Percentiles rank a stretch among this genome's conserved stretches.
Evolutionary conservation across 2,329 filamentous ascomycete genomes (phyloP).

Genomic region (Septoria petroselini): DNA sequence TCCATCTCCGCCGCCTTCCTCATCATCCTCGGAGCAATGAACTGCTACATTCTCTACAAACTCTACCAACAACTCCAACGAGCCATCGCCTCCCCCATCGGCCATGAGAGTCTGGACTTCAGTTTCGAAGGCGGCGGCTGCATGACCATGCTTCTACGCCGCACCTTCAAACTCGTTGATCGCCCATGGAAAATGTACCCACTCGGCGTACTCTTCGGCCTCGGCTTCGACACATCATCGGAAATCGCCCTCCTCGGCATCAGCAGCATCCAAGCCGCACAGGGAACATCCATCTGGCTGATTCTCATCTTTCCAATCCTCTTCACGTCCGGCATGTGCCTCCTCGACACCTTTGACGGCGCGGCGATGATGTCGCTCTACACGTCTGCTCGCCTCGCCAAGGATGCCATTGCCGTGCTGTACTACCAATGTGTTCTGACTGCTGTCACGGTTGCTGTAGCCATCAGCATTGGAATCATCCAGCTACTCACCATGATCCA

Average conservation of each 20-base stretch:
- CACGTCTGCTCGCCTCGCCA: slow-evolving; percentile 71
- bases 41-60: slow-evolving; percentile 79
- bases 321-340: slow-evolving; percentile 93
- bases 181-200: slow-evolving; percentile 95
- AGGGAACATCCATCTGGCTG: slow-evolving; percentile 87
- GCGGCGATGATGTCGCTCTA: slow-evolving; percentile 95
- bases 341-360: slow-evolving; percentile 88
- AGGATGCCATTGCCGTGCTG: slow-evolving; percentile 81
- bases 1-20: slow-evolving; percentile 81
- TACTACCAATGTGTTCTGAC: slow-evolving; percentile 93
- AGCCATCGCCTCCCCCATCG: slow-evolving; percentile 52
- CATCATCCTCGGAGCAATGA: slow-evolving; percentile 76
- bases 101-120: slow-evolving; percentile 47
- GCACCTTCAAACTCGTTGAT: slow-evolving; percentile 70
- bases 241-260: slow-evolving; percentile 92
- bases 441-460: slow-evolving; percentile 75
- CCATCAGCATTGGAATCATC: slow-evolving; percentile 78
- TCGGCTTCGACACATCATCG: slow-evolving; percentile 93
- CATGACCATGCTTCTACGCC: slow-evolving; percentile 67
- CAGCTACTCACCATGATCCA: slow-evolving; percentile 77
- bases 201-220: slow-evolving; percentile 76
- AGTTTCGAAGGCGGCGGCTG: slow-evolving; percentile 75
- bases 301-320: slow-evolving; percentile 88
- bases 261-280: slow-evolving; percentile 77
- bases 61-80: slow-evolving; percentile 66